These are phyloP conservation scores for Aspergillus tanneri DNA, from an alignment of 2,329 filamentous ascomycete genomes.

Conservation along the genomic window DNA sequence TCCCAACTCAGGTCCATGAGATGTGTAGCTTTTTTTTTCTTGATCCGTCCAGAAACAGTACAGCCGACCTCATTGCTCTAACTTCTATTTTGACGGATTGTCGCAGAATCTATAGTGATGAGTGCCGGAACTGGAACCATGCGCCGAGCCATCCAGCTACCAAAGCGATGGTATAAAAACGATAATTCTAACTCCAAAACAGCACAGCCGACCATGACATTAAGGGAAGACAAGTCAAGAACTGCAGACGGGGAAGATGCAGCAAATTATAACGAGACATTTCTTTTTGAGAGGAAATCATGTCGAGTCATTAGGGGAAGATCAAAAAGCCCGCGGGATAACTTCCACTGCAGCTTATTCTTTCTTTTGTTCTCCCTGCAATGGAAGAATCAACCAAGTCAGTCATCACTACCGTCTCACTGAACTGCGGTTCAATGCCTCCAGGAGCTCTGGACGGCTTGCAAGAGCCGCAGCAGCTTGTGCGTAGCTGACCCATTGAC, in stretches of 20 bases:
- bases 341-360: not conserved
- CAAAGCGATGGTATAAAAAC: conserved; percentile 18
- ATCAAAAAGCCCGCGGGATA: conserved; percentile 8
- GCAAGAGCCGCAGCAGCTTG: conserved; percentile 77
- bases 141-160: conserved; percentile 23
- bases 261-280: conserved; percentile 8
- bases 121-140: conserved; percentile 17
- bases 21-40: conserved; percentile 14
- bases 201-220: conserved; percentile 18
- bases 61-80: conserved; percentile 20
- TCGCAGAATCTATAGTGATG: conserved; percentile 24
- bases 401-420: conserved; percentile 52
- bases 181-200: conserved; percentile 19
- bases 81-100: conserved; percentile 23
- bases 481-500: conserved; percentile 83
- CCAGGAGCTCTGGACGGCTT: conserved; percentile 79
- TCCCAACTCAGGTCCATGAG: not conserved
- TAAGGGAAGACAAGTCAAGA: conserved; percentile 3
- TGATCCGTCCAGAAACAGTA: conserved; percentile 18
- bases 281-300: conserved; percentile 19
- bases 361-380: not conserved
- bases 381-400: conserved; percentile 7
- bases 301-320: conserved; percentile 25
- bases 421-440: conserved; percentile 80
- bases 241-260: not conserved